Percentiles rank a stretch among this genome's conserved stretches.
These are phyloP conservation scores for Phytophthora citrophthora DNA, from an alignment of 352 stramenopile species.

Conservation along the genomic window DNA sequence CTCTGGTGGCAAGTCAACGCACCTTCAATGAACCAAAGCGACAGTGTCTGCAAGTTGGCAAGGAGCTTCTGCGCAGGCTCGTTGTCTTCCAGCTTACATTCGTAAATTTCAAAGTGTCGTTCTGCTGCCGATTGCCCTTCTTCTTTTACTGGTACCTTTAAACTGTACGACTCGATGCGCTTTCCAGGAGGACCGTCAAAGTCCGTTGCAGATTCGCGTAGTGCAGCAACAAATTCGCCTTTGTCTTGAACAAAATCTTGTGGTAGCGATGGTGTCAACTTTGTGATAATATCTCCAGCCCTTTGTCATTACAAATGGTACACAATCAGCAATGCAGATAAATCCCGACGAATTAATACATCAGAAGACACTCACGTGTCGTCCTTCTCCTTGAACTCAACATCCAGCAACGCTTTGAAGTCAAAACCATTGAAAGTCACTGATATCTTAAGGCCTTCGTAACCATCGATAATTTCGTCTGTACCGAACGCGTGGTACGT, in stretches of 20 bases:
- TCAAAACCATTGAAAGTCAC: constrained; percentile 71
- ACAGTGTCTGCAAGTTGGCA: constrained; percentile 71
- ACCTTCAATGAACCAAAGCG: constrained; percentile 90
- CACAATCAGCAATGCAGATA: neutral
- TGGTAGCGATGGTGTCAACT: constrained; percentile 55
- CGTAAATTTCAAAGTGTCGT: constrained; percentile 72
- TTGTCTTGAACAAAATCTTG: constrained; percentile 50
- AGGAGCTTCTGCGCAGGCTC: constrained; percentile 58
- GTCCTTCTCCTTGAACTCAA: constrained; percentile 62
- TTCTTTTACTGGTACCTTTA: constrained; percentile 4
- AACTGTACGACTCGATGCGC: constrained; percentile 50
- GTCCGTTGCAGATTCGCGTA: constrained; percentile 21
- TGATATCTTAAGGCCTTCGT: constrained; percentile 58
- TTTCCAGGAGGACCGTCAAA: constrained; percentile 53
- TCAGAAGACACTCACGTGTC: constrained; percentile 33
- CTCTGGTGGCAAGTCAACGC: neutral
- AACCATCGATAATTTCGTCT: constrained; percentile 73
- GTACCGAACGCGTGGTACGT: constrained; percentile 87
- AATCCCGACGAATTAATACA: neutral
- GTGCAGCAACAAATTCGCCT: constrained; percentile 35
- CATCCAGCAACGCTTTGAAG: constrained; percentile 63
- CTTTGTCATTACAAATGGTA: constrained; percentile 26
- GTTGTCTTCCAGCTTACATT: constrained; percentile 65
- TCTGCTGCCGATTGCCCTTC: constrained; percentile 5
- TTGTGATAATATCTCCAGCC: constrained; percentile 57